phyloP scores from a whole-genome alignment of 106 monocot species.

The Allium cepa region DNA sequence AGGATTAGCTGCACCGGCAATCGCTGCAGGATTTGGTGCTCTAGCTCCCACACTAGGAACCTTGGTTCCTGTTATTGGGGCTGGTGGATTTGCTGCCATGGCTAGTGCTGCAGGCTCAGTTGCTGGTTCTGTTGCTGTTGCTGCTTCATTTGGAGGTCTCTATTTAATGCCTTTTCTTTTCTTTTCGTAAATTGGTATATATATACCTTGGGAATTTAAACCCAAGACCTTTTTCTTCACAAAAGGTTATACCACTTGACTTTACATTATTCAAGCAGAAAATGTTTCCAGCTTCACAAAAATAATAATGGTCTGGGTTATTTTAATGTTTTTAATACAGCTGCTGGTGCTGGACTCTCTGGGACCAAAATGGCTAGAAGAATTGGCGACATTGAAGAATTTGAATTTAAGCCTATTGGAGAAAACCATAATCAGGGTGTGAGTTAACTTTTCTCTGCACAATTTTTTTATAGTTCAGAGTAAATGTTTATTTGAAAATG shows the following conservation, averaged over 20 bases:
- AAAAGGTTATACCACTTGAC: no score
- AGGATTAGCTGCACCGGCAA: constrained; percentile 99
- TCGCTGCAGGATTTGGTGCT: constrained; percentile 96
- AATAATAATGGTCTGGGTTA: no score
- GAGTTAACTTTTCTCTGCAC: constrained; percentile 30
- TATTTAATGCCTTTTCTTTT: no score
- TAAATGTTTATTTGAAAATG: constrained; percentile 4
- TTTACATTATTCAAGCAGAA: no score
- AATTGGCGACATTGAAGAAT: constrained; percentile 83
- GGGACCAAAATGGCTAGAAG: constrained; percentile 98
- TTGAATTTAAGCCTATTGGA: constrained; percentile 88
- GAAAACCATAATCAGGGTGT: constrained; percentile 94
- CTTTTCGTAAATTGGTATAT: not conserved
- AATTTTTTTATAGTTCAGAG: not conserved
- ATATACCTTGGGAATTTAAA: not conserved
- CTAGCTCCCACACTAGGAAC: constrained; percentile 88
- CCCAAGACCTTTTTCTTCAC: no score
- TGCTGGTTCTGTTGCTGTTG: constrained; percentile 96
- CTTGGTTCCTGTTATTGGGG: constrained; percentile 83
- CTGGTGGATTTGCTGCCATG: constrained; percentile 94
- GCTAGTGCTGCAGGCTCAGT: constrained; percentile 92
- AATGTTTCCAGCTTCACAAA: no score
- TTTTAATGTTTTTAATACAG: constrained; percentile 26
- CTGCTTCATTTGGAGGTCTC: constrained; percentile 96
- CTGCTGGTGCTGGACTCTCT: constrained; percentile 99